A percentile compares a stretch with the other conserved stretches of the same genome.
These are phyloP conservation scores for Canavalia gladiata DNA, from an alignment of 306 rosid genomes.

Conservation along the genomic window DNA sequence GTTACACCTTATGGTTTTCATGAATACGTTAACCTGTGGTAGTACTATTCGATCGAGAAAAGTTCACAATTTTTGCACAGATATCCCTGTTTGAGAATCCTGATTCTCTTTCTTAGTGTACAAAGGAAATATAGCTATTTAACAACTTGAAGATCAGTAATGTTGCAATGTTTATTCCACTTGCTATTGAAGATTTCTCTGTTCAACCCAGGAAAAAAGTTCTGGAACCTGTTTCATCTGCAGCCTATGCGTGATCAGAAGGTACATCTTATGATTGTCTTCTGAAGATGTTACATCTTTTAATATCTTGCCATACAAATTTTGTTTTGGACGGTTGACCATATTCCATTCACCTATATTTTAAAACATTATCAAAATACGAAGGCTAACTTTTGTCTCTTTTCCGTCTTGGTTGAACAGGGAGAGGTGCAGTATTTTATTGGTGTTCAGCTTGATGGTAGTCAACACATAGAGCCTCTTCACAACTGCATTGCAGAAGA, in stretches of 20 bases:
- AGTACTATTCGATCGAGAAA: not conserved
- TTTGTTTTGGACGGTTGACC: constrained; percentile 21
- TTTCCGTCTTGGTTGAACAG: constrained; percentile 58
- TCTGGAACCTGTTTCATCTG: constrained; percentile 96
- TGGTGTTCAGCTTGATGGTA: constrained; percentile 99
- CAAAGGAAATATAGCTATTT: constrained; percentile 23
- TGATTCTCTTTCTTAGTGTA: constrained; percentile 3
- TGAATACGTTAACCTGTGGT: constrained; percentile 10
- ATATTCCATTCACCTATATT: not conserved
- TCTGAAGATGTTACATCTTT: constrained; percentile 33
- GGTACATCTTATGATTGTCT: constrained; percentile 55
- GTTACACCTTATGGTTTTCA: not conserved
- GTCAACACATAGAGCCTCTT: constrained; percentile 95
- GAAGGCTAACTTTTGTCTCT: not conserved
- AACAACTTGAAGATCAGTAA: constrained; percentile 30
- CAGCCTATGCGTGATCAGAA: constrained; percentile 99
- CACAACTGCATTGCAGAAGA: constrained; percentile 70
- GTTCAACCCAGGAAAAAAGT: constrained; percentile 79
- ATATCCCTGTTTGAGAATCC: constrained; percentile 15
- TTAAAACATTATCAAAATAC: not conserved
- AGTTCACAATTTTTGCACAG: not conserved
- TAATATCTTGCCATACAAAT: constrained; percentile 1
- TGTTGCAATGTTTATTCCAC: constrained; percentile 23
- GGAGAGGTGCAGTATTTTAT: constrained; percentile 98
- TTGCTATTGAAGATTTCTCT: constrained; percentile 47